Conservation (phyloP, 2,329 filamentous ascomycete species). For the Arachnomyces sp. region DNA sequence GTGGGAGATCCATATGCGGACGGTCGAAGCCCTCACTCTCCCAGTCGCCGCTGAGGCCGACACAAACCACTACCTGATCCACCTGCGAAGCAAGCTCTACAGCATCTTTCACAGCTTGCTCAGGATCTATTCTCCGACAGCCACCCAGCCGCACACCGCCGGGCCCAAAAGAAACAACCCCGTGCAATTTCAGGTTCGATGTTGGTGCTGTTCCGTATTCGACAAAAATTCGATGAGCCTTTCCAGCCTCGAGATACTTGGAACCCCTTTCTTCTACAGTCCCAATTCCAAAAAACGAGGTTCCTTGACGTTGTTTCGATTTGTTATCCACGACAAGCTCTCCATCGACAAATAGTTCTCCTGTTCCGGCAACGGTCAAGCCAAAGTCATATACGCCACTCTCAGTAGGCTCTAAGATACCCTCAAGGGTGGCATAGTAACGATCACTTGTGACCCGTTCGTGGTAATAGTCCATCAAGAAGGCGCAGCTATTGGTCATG, state of each 20-base stretch:
- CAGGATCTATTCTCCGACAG: conserved; percentile 14
- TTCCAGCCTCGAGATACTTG: conserved; percentile 20
- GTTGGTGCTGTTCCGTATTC: conserved; percentile 23
- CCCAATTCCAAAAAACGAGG: conserved; percentile 57
- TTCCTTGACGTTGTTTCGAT: conserved; percentile 51
- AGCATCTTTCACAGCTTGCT: conserved; percentile 10
- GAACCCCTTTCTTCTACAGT: conserved; percentile 52
- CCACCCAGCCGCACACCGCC: conserved; percentile 22
- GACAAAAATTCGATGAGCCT: conserved; percentile 24
- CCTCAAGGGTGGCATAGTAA: conserved; percentile 52
- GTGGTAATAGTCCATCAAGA: conserved; percentile 23
- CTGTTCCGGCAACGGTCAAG: conserved; percentile 54
- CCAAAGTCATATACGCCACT: conserved; percentile 53
- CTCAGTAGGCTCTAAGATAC: conserved; percentile 47
- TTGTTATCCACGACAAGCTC: conserved; percentile 54
- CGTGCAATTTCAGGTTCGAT: conserved; percentile 18
- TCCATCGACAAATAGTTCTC: conserved; percentile 53
- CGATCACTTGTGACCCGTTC: conserved; percentile 19
- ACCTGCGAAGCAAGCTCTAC: conserved; percentile 11
- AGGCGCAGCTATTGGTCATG: conserved; percentile 26
- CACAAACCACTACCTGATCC: conserved; percentile 18
- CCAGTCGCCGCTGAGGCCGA: conserved; percentile 23
- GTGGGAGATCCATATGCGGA: conserved; percentile 40
- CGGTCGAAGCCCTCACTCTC: conserved; percentile 45
- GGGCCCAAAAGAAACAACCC: conserved; percentile 17